A percentile compares a stretch with the other conserved stretches of the same genome.
These are phyloP conservation scores for Neurospora crassa DNA, from an alignment of 2,329 filamentous ascomycete species.

Conservation along the genomic window DNA sequence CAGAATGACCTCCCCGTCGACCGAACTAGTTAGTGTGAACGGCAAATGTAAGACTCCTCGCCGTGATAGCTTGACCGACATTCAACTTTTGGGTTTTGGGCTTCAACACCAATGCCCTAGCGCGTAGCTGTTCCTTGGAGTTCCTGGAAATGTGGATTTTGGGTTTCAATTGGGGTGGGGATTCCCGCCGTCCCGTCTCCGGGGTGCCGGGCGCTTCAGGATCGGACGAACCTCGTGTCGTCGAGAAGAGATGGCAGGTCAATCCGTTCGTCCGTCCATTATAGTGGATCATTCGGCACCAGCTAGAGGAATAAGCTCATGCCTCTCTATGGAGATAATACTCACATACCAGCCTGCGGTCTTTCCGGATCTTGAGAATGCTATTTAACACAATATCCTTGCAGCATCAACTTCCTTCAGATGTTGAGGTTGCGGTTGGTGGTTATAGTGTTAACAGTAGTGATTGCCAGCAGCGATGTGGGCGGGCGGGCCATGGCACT, in stretches of 20 bases:
- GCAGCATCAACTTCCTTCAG: background rate
- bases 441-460: background rate
- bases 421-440: background rate
- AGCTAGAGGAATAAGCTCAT: background rate
- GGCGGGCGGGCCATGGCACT: background rate
- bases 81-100: background rate
- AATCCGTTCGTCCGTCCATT: background rate
- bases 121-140: background rate
- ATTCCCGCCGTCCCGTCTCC: background rate
- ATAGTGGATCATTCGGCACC: background rate
- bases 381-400: background rate
- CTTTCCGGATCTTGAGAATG: background rate
- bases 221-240: background rate
- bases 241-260: background rate
- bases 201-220: background rate
- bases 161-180: background rate
- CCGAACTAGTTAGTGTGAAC: background rate
- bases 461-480: background rate
- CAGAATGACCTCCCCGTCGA: background rate
- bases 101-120: background rate
- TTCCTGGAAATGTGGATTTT: background rate
- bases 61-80: background rate
- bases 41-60: background rate
- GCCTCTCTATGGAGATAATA: too few species aligned
- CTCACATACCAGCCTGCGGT: background rate